phyloP scores from a whole-genome alignment of 306 rosid genomes.

The Sesbania bispinosa region DNA sequence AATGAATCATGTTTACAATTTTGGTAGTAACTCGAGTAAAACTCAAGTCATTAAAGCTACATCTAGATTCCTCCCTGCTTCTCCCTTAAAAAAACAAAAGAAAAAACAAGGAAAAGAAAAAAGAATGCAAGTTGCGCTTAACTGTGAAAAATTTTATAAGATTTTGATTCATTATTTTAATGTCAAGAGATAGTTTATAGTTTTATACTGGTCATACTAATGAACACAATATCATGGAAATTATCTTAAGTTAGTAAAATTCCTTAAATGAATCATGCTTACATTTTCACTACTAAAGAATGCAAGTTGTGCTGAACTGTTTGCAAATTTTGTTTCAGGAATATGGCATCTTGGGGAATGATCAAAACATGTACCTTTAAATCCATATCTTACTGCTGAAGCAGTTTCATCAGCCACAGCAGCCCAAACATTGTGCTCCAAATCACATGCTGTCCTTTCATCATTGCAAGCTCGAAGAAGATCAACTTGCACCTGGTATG shows the following conservation, averaged over 20 bases:
- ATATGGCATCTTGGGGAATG: background rate
- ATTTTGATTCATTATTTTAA: too few species aligned
- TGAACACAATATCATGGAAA: background rate
- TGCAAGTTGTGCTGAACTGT: background rate
- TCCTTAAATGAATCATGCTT: background rate
- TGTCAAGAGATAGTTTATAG: background rate
- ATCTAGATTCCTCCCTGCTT: conserved; percentile 1
- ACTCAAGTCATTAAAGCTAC: background rate
- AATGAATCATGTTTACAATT: background rate
- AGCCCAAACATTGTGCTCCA: conserved; percentile 85
- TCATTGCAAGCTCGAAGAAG: conserved; percentile 90
- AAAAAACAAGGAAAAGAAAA: too few species aligned
- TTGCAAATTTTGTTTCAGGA: background rate
- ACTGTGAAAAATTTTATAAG: too few species aligned
- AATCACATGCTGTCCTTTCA: conserved; percentile 51
- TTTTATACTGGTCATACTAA: background rate
- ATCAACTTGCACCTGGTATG: conserved; percentile 94
- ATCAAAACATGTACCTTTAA: conserved; percentile 59
- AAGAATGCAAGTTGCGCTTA: background rate
- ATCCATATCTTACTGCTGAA: conserved; percentile 87
- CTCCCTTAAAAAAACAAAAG: too few species aligned
- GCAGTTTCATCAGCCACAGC: conserved; percentile 99
- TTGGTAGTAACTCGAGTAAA: background rate
- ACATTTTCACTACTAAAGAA: background rate
- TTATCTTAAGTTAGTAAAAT: conserved; percentile 3